Percentiles rank a stretch among this genome's conserved stretches.
Evolutionary conservation across 2,329 filamentous ascomycete species (phyloP).

Genomic region (Colletotrichum filicis): DNA sequence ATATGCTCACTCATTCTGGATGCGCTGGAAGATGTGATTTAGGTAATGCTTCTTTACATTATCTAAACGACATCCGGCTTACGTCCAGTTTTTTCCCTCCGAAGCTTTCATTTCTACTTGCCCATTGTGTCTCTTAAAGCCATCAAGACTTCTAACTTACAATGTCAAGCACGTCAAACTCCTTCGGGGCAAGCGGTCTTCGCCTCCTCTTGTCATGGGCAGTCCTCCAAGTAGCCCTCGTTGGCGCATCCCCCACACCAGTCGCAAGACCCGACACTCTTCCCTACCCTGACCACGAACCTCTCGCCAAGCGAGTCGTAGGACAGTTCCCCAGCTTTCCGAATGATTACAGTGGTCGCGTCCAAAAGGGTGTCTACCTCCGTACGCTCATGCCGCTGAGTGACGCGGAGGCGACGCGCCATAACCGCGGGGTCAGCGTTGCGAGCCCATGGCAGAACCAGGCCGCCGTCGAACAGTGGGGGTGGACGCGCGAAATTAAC

Average conservation of each 20-base stretch:
- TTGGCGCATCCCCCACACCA: not conserved
- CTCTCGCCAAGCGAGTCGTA: not conserved
- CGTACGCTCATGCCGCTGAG: not conserved
- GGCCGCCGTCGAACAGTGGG: not conserved
- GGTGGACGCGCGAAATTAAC: not conserved
- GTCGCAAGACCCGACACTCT: too few species aligned
- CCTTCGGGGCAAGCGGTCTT: too few species aligned
- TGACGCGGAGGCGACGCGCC: not conserved
- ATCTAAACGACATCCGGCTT: too few species aligned
- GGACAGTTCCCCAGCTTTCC: not conserved
- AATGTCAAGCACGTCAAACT: too few species aligned
- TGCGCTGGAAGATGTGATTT: too few species aligned
- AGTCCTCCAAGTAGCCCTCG: not conserved
- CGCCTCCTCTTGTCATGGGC: not conserved
- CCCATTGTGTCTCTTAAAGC: too few species aligned
- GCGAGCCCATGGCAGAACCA: slow-evolving; percentile 1
- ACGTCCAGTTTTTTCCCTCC: too few species aligned
- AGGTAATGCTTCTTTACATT: too few species aligned
- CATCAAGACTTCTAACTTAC: too few species aligned
- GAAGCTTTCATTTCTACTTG: too few species aligned
- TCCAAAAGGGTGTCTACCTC: not conserved
- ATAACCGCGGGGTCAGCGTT: not conserved
- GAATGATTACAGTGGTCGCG: not conserved
- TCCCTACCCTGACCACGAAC: not conserved
- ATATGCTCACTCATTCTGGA: too few species aligned